Evolutionary conservation across 352 stramenopile species (phyloP), one percentile per base, ranked within the genome.

Genomic region (Phytophthora chlamydospora): DNA sequence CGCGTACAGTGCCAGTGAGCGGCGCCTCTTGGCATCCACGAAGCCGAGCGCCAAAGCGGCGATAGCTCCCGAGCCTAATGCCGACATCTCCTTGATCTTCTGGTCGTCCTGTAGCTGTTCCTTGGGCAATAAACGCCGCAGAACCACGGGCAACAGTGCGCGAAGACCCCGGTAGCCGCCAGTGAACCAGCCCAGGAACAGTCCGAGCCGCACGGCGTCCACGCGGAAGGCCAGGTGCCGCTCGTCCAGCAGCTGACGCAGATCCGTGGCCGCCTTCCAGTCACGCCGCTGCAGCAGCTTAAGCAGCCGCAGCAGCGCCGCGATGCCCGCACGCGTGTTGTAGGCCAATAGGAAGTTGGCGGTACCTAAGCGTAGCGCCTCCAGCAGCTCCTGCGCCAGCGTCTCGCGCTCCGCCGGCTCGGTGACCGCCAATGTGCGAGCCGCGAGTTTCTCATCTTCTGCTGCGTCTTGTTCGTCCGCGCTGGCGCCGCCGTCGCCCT

Each of bases 321-420:
- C 76, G 49, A 96, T 90, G 45, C 85, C 86, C 1, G 85, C 85
- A 56, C 88, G 88, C 21, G 85, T 89, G 71, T 96, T 96, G 73
- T 96, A 96, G 12, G 83, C 86, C 31, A 96, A 58, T 16, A 96
- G 48, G 42, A 96, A 96, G 68, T 96, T 96, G 66, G 75, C 81
- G 14, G 82, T 90, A 46, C 85, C 85, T 1, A 92, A 63, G 19
- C 83, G 78, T 31, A 92, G 71, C 58, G 83, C 83, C 58, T 92
- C 80, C 33, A 90, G 76, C 27, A 92, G 71, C 53, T 89, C 75
- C 43, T 75, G 70, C 9, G 42, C 66, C 8, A 92, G 75, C 33
- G 62, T 65, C 29, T 77, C 59, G n/a, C 55, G 46, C 43, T 85
- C 64, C 45, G 8, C 56, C 55, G 9, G 54, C 43, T 78, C 68